These are phyloP conservation scores for Pythium sukuiense DNA, from an alignment of 352 stramenopile species.

Conservation along the genomic window DNA sequence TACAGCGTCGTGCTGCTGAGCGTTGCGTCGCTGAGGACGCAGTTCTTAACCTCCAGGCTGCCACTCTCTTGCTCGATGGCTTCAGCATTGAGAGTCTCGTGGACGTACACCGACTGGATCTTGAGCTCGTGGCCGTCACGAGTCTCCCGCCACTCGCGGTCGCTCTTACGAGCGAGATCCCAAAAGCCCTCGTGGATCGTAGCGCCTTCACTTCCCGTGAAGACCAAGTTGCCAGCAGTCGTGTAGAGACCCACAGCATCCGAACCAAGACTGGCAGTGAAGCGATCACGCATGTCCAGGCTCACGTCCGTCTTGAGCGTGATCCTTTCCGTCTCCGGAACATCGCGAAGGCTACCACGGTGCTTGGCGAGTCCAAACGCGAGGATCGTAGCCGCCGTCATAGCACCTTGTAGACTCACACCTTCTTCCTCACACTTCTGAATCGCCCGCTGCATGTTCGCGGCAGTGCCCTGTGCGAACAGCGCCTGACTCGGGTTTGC, in stretches of 20 bases:
- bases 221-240: slow-evolving; percentile 42
- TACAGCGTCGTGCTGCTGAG: slow-evolving; percentile 41
- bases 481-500: slow-evolving; percentile 50
- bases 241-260: slow-evolving; percentile 55
- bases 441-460: slow-evolving; percentile 44
- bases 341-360: slow-evolving; percentile 27
- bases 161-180: slow-evolving; percentile 50
- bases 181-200: slow-evolving; percentile 41
- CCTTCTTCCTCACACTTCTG: slow-evolving; percentile 37
- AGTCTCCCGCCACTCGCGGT: slow-evolving; percentile 44
- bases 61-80: slow-evolving; percentile 25
- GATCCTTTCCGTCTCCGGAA: neutral
- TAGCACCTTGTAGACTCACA: slow-evolving; percentile 45
- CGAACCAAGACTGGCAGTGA: slow-evolving; percentile 14
- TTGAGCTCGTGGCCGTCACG: slow-evolving; percentile 56
- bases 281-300: slow-evolving; percentile 42
- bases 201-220: slow-evolving; percentile 51
- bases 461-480: slow-evolving; percentile 41
- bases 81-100: slow-evolving; percentile 53
- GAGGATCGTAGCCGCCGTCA: slow-evolving; percentile 43
- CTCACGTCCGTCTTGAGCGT: slow-evolving; percentile 48
- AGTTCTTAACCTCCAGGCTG: slow-evolving; percentile 38
- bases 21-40: slow-evolving; percentile 45
- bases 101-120: slow-evolving; percentile 59
- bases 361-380: slow-evolving; percentile 44